These are phyloP conservation scores for Xylaria scruposa DNA, from an alignment of 495 filamentous ascomycete genomes.

Conservation along the genomic window DNA sequence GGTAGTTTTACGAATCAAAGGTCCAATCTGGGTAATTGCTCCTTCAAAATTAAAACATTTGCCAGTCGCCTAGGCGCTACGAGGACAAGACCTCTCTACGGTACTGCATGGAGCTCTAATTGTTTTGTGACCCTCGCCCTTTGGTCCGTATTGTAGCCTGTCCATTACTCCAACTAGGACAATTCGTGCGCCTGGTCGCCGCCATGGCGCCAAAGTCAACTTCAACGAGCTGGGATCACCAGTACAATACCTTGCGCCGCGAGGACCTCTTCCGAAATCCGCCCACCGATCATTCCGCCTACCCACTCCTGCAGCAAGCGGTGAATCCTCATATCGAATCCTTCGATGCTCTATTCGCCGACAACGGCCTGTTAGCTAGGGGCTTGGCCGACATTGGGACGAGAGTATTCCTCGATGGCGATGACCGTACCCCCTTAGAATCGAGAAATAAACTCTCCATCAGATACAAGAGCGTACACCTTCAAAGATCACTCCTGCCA, in stretches of 20 bases:
- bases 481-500: conserved; percentile 78
- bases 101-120: background rate
- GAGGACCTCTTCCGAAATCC: conserved; percentile 88
- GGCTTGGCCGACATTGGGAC: conserved; percentile 88
- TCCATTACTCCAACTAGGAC: background rate
- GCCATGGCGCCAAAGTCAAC: conserved; percentile 64
- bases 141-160: background rate
- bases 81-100: background rate
- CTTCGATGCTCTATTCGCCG: conserved; percentile 90
- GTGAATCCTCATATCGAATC: conserved; percentile 91
- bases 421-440: conserved; percentile 57
- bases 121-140: background rate
- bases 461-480: conserved; percentile 74
- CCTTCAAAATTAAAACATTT: background rate
- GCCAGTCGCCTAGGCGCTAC: background rate
- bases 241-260: conserved; percentile 80
- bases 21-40: background rate
- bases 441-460: conserved; percentile 75
- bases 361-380: conserved; percentile 69
- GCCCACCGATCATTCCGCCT: conserved; percentile 84
- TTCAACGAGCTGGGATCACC: conserved; percentile 74
- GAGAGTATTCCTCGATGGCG: conserved; percentile 84
- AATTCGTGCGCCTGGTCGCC: conserved; percentile 33
- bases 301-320: conserved; percentile 81
- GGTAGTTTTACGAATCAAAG: background rate